A percentile compares a stretch with the other conserved stretches of the same genome.
Conservation (phyloP, 495 filamentous ascomycete genomes). For the Cairneyella variabilis region DNA sequence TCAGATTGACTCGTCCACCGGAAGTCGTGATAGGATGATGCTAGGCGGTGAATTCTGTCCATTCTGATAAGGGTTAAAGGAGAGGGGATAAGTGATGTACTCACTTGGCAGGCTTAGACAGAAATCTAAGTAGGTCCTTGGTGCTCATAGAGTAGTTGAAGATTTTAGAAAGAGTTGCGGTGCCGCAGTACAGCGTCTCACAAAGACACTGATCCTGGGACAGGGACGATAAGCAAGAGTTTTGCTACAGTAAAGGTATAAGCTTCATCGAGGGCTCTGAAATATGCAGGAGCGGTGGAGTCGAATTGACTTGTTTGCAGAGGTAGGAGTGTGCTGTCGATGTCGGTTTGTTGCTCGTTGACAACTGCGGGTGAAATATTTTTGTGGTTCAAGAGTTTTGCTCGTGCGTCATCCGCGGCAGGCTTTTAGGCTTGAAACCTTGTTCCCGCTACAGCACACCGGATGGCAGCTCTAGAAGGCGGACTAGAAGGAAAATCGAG, state of each 20-base stretch:
- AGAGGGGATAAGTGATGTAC: too few relatives aligned
- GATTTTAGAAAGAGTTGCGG: slow-evolving; percentile 3
- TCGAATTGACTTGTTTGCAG: not conserved
- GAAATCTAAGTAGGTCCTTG: slow-evolving; percentile 87
- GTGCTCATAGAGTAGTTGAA: slow-evolving; percentile 73
- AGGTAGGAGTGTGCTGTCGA: not conserved
- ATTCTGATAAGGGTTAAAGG: not conserved
- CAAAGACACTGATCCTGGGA: slow-evolving; percentile 17
- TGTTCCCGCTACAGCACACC: not conserved
- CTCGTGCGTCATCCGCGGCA: too few relatives aligned
- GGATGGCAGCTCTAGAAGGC: slow-evolving; percentile 4
- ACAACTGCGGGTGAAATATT: not conserved
- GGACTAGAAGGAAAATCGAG: not conserved
- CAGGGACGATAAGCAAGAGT: not conserved
- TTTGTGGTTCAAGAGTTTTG: too few relatives aligned
- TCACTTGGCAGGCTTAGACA: slow-evolving; percentile 95
- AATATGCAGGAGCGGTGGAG: not conserved
- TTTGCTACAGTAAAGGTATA: not conserved
- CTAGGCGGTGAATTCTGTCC: not conserved
- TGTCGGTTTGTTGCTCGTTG: not conserved
- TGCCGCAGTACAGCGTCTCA: slow-evolving; percentile 17
- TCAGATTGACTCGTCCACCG: not conserved
- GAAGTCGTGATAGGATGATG: not conserved
- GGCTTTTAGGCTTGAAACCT: too few relatives aligned
- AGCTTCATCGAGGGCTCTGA: slow-evolving; percentile 6